Evolutionary conservation across 768 basidiomycete species (phyloP), one percentile per base, ranked within the genome.

Genomic region (Gelatoporia subvermispora): DNA sequence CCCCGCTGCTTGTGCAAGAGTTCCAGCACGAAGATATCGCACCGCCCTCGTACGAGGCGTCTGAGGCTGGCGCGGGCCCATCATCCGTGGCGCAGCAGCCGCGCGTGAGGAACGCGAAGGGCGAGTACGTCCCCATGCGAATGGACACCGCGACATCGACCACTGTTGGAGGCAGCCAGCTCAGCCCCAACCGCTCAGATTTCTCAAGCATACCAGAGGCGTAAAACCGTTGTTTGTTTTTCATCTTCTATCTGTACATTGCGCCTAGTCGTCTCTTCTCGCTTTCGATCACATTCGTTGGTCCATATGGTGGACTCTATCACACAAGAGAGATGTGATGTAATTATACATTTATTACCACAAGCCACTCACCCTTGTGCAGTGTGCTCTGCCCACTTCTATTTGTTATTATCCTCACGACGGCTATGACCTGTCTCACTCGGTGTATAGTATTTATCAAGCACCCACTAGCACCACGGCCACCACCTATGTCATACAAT

Each of bases 31-130:
- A 44, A 13, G 49, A 51, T 8, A 24, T 50, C 20, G 44, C 54
- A 25, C 60, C 60, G 45, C 59, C 59, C 41, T 43, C 54, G 49
- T 60, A 60, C 46, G 60, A 60, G 48, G 60, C 56, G 55, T 51
- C 57, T 38, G 48, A 49, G 40, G 36, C 17, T 21, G 24, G 23
- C 9, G 10, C 31, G 44, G 34, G 31, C 2, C 11, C n/a, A 22
- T 10, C 38, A 16, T 7, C 31, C 31, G 13, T 21, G 20, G 40
- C 28, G 39, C 22, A 37, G 23, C 17, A 16, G 18, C 18, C 4
- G 13, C 18, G 18, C 22, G 21, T 41, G 47, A 21, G 48, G 22
- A 42, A 28, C 28, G 15, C 41, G 36, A 49, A 49, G 48, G 21
- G 48, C 13, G 40, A 42, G 35, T 49, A 49, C 24, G 23, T 42